Percentiles rank a stretch among this genome's conserved stretches.
phyloP scores from a whole-genome alignment of 495 filamentous ascomycete species.

The Tuber microsphaerosporum region DNA sequence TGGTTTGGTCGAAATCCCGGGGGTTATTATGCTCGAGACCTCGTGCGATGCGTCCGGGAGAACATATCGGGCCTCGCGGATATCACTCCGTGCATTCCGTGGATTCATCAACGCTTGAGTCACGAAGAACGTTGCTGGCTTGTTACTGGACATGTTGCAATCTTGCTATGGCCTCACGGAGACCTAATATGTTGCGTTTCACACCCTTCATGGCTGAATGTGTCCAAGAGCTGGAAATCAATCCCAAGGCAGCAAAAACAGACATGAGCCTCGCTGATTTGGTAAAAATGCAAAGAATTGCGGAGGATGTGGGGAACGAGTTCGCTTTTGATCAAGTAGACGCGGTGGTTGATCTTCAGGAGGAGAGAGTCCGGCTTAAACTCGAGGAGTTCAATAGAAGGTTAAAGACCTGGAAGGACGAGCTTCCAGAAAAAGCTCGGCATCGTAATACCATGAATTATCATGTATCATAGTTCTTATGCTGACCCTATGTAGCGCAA shows the following conservation, averaged over 20 bases:
- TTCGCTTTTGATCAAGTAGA: conserved; percentile 70
- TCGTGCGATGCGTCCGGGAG: background rate
- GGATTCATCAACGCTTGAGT: conserved; percentile 61
- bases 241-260: conserved; percentile 61
- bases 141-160: conserved; percentile 73
- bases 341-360: conserved; percentile 58
- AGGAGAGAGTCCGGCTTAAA: conserved; percentile 65
- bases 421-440: conserved; percentile 48
- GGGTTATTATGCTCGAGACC: conserved; percentile 40
- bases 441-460: conserved; percentile 44
- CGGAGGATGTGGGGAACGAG: conserved; percentile 69
- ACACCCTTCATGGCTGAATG: conserved; percentile 80
- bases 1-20: conserved; percentile 44
- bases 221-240: conserved; percentile 63
- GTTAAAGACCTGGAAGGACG: conserved; percentile 59
- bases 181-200: conserved; percentile 77
- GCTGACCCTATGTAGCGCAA: conserved; percentile 44
- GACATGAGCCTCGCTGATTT: conserved; percentile 69
- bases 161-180: conserved; percentile 67
- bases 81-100: background rate
- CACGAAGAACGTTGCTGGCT: conserved; percentile 67
- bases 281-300: conserved; percentile 68
- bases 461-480: background rate
- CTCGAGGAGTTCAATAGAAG: conserved; percentile 70
- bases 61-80: background rate